phyloP scores from a whole-genome alignment of 306 rosid species.

The Cajanus cajan region DNA sequence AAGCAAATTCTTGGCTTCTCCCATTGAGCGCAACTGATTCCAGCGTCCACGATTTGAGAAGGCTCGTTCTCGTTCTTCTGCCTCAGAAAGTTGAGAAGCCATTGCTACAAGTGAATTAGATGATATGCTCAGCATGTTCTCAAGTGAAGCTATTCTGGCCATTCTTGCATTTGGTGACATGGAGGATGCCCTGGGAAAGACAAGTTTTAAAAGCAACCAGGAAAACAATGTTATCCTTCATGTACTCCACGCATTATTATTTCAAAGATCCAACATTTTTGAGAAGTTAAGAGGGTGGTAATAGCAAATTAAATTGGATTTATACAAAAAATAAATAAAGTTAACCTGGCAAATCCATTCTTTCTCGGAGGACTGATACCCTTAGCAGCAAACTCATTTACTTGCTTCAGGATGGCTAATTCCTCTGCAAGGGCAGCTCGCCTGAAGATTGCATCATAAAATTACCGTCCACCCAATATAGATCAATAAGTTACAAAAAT shows the following conservation, averaged over 20 bases:
- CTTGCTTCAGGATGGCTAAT: constrained; percentile 89
- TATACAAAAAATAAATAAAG: background rate
- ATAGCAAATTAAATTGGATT: constrained; percentile 19
- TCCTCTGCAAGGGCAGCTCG: constrained; percentile 98
- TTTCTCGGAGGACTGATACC: constrained; percentile 96
- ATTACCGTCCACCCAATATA: constrained; percentile 31
- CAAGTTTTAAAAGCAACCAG: constrained; percentile 30
- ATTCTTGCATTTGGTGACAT: constrained; percentile 98
- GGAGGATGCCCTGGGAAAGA: constrained; percentile 74
- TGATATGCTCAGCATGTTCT: constrained; percentile 88
- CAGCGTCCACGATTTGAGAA: constrained; percentile 96
- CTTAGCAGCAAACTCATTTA: constrained; percentile 83
- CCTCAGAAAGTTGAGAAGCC: constrained; percentile 99
- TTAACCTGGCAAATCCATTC: constrained; percentile 84
- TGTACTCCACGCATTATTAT: background rate
- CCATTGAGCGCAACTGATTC: constrained; percentile 99
- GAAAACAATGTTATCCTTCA: constrained; percentile 27
- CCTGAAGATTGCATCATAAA: constrained; percentile 51
- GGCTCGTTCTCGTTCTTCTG: constrained; percentile 97
- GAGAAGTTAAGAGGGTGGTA: constrained; percentile 12
- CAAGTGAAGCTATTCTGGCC: constrained; percentile 92
- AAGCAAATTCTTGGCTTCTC: constrained; percentile 94
- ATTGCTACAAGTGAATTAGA: constrained; percentile 97
- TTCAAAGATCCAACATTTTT: background rate
- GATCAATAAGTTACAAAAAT: constrained; percentile 15